phyloP scores from a whole-genome alignment of 1,139 yeast species.

The Suhomyces ambrosiae region DNA sequence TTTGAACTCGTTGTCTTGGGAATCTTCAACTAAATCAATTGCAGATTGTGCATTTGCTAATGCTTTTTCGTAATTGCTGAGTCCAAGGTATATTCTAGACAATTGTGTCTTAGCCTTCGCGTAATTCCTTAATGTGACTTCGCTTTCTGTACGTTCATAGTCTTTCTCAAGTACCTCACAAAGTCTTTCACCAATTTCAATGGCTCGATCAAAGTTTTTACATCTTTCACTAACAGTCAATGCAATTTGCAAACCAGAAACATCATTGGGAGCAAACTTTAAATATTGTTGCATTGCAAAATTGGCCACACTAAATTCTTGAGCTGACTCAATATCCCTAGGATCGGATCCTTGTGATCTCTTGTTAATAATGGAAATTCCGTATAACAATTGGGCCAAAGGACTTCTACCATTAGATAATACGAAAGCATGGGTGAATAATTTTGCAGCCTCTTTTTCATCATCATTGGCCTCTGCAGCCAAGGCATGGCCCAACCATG shows the following conservation, averaged over 20 bases:
- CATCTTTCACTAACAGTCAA: conserved; percentile 70
- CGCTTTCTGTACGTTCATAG: conserved; percentile 61
- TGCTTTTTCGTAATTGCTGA: conserved; percentile 55
- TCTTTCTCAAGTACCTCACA: conserved; percentile 54
- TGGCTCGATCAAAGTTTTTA: conserved; percentile 58
- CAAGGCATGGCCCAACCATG: conserved; percentile 90
- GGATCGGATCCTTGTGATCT: conserved; percentile 46
- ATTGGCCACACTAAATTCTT: conserved; percentile 67
- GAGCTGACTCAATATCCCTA: conserved; percentile 59
- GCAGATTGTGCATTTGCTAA: conserved; percentile 63
- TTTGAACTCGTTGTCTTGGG: conserved; percentile 17
- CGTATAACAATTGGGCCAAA: conserved; percentile 73
- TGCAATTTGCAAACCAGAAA: conserved; percentile 61
- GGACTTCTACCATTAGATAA: conserved; percentile 74
- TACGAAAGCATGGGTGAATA: conserved; percentile 77
- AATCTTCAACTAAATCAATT: conserved; percentile 45
- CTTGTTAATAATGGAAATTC: conserved; percentile 54
- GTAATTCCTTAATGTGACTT: conserved; percentile 48
- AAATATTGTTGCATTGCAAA: conserved; percentile 74
- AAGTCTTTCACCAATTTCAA: conserved; percentile 48
- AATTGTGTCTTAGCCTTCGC: conserved; percentile 66
- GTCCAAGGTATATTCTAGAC: conserved; percentile 70
- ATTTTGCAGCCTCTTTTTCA: conserved; percentile 47
- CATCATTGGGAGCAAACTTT: conserved; percentile 65
- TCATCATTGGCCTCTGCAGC: conserved; percentile 64